Base-by-base conservation (phyloP, 805 yeast species). In the Kodamaea kaohsiungensis region DNA sequence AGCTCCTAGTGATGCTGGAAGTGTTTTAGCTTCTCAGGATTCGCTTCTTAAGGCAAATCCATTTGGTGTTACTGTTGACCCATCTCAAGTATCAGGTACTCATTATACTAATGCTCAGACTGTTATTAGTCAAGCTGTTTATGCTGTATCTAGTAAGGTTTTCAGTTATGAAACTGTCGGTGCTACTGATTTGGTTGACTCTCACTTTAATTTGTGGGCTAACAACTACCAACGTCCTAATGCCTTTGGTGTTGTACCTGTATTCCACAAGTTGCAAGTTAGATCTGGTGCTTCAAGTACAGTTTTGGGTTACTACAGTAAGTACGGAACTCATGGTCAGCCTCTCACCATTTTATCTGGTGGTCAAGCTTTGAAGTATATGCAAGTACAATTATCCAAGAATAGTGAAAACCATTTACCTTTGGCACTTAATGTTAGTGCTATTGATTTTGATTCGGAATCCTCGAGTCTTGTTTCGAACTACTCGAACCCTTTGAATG, bases 241-340 rank as follows among this genome's bases (percentile, higher is more conserved):
- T 65, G 74, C 82, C 12, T 65, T 69, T 46, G 85, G 85, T 19
- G 70, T 68, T n/a, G 82, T 85, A 52, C 95, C 96, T 25, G 76
- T 76, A 52, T 70, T 87, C 60, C 76, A 83, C 65, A 73, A 80
- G 58, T 69, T 87, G 54, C 91, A 91, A 65, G 82, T 89, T 53
- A 84, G 96, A 67, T 76, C 87, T 1, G 98, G 97, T 62, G 95
- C 97, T 33, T 89, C 93, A 46, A 80, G 84, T 57, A 82, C 89
- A 25, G 79, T 93, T 46, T 74, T 89, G 49, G 98, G 97, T 39
- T 92, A 86, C 71, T 69, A 83, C 52, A 58, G 65, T 43, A 65
- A 63, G 48, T 60, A 63, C 52, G 72, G 71, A 7, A 66, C 73
- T 48, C 65, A 64, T 46, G 69, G 70, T 39, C 74, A 76, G 39